Conservation (phyloP, 1,284 basidiomycete species). For the Neonothopanus nambi region DNA sequence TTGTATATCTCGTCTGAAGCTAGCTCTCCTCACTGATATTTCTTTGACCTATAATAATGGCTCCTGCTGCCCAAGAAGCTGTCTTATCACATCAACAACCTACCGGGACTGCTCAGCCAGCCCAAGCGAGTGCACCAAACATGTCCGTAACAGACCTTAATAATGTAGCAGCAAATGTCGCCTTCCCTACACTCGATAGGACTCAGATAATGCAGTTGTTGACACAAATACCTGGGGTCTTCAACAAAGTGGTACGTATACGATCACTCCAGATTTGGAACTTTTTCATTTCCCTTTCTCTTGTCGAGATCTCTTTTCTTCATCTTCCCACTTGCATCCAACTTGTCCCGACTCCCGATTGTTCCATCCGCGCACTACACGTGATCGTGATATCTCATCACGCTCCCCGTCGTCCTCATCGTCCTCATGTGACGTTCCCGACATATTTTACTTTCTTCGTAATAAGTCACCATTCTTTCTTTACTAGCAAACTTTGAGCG, state of each 20-base stretch:
- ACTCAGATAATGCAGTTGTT: conserved; percentile 54
- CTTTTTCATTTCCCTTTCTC: conserved; percentile 20
- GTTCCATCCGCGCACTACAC: conserved; percentile 17
- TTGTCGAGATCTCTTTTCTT: conserved; percentile 11
- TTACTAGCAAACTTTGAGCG: conserved; percentile 16
- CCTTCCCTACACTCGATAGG: conserved; percentile 35
- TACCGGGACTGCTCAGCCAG: background rate
- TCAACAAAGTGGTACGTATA: conserved; percentile 38
- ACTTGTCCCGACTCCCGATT: conserved; percentile 3
- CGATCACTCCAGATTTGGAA: conserved; percentile 2
- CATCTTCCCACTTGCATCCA: conserved; percentile 9
- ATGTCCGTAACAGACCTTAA: background rate
- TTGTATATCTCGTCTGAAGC: too few species aligned
- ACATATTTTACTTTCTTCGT: background rate
- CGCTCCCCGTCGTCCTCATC: conserved; percentile 19
- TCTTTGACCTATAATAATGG: background rate
- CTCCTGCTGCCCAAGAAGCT: conserved; percentile 9
- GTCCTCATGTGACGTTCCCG: conserved; percentile 22
- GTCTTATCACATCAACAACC: conserved; percentile 1
- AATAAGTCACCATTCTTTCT: background rate
- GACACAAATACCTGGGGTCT: conserved; percentile 46
- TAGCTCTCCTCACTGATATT: too few species aligned
- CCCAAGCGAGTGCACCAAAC: background rate
- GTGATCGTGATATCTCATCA: conserved; percentile 26
- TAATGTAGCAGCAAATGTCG: background rate